phyloP scores from a whole-genome alignment of 306 rosid genomes.

The Fagus crenata region DNA sequence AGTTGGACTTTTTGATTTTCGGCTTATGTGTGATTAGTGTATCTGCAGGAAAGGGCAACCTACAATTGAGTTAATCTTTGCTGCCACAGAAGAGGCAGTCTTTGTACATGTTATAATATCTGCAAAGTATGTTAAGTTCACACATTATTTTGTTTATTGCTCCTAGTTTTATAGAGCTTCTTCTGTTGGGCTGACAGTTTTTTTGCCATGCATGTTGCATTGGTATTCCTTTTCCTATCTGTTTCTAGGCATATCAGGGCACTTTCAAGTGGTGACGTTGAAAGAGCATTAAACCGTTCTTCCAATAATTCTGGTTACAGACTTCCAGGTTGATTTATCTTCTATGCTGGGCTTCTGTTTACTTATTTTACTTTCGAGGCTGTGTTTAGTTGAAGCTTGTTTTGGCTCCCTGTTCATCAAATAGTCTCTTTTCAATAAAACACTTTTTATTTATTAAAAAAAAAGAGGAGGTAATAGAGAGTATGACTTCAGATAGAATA shows the following conservation, averaged over 20 bases:
- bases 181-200: conserved; percentile 6
- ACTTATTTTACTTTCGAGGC: not conserved
- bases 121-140: conserved; percentile 58
- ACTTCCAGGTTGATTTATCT: conserved; percentile 78
- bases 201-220: not conserved
- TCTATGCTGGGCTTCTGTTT: conserved; percentile 19
- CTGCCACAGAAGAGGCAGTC: conserved; percentile 92
- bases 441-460: too few species aligned
- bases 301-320: conserved; percentile 45
- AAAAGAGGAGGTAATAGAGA: too few species aligned
- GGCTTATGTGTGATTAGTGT: conserved; percentile 37
- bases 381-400: not conserved
- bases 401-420: not conserved
- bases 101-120: conserved; percentile 79
- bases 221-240: conserved; percentile 6
- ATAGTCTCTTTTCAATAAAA: too few species aligned
- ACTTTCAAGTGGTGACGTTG: conserved; percentile 69
- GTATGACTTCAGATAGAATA: too few species aligned
- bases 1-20: conserved; percentile 20
- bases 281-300: conserved; percentile 64
- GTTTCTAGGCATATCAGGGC: conserved; percentile 72
- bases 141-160: conserved; percentile 16
- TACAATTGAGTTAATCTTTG: conserved; percentile 76
- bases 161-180: not conserved
- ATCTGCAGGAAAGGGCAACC: conserved; percentile 88